phyloP scores from a whole-genome alignment of 805 yeast species.

The Candida alai region DNA sequence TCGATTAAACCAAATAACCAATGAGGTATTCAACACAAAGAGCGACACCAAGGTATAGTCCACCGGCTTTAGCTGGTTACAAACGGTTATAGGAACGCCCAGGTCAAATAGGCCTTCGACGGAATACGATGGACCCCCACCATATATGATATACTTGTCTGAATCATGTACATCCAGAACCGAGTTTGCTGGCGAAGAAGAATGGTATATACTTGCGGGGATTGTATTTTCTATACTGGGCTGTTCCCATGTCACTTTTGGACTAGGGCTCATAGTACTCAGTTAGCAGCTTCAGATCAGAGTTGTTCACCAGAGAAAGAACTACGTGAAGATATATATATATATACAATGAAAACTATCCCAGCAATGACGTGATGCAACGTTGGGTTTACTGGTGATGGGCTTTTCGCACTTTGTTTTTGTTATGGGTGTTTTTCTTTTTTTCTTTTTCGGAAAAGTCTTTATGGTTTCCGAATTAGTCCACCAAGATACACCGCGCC shows the following conservation, averaged over 20 bases:
- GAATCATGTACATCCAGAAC: conserved; percentile 19
- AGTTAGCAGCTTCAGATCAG: too few relatives aligned
- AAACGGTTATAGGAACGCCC: conserved; percentile 7
- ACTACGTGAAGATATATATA: too few relatives aligned
- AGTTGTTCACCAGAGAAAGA: too few relatives aligned
- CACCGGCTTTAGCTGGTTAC: not conserved
- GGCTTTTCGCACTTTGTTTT: too few relatives aligned
- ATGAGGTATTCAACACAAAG: conserved; percentile 32
- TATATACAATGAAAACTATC: too few relatives aligned
- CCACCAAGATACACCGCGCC: too few relatives aligned
- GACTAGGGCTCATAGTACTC: too few relatives aligned
- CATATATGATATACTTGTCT: conserved; percentile 40
- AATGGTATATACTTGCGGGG: conserved; percentile 25
- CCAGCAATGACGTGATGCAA: too few relatives aligned
- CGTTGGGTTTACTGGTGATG: too few relatives aligned
- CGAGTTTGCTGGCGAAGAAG: conserved; percentile 37
- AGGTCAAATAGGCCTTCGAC: not conserved
- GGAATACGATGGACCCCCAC: conserved; percentile 26
- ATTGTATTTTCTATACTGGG: conserved; percentile 44
- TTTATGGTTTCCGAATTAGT: too few relatives aligned
- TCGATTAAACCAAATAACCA: conserved; percentile 28
- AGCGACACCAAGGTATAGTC: conserved; percentile 17
- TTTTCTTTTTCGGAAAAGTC: too few relatives aligned
- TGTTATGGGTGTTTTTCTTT: too few relatives aligned
- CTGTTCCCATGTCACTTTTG: conserved; percentile 14